These are phyloP conservation scores for Plasmodium berghei DNA, from an alignment of 169 alveolate genomes.

Conservation along the genomic window DNA sequence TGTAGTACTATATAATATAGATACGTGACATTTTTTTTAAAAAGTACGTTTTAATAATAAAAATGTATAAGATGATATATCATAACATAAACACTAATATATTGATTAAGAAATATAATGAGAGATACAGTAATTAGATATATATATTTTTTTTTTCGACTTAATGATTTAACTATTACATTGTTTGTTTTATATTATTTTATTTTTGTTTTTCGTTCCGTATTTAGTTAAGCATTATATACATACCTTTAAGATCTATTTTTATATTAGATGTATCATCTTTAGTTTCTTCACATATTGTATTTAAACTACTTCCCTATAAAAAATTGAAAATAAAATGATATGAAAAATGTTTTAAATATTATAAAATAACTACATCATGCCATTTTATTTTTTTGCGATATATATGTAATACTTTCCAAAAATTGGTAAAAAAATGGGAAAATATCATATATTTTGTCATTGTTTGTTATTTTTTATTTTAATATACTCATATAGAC, in stretches of 20 bases:
- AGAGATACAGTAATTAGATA: background rate
- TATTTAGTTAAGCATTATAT: too few relatives aligned
- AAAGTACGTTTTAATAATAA: too few relatives aligned
- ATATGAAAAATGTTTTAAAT: background rate
- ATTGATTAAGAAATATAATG: background rate
- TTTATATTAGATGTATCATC: conserved; percentile 52
- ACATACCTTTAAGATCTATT: conserved; percentile 66
- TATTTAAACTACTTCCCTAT: conserved; percentile 53
- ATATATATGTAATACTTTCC: too few relatives aligned
- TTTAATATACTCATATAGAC: background rate
- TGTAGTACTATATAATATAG: too few relatives aligned
- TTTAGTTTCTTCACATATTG: conserved; percentile 58
- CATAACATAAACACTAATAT: background rate
- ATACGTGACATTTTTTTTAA: too few relatives aligned
- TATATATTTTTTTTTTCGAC: background rate
- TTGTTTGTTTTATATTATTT: too few relatives aligned
- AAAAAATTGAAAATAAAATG: background rate
- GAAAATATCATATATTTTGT: background rate
- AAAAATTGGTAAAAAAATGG: background rate
- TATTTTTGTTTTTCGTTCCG: too few relatives aligned
- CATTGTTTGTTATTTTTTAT: background rate
- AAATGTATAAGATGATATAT: too few relatives aligned
- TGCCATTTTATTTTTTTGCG: too few relatives aligned
- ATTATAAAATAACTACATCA: too few relatives aligned
- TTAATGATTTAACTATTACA: background rate